Conservation (phyloP, 176 grass and related monocot species). For the Musa schizocarpa region DNA sequence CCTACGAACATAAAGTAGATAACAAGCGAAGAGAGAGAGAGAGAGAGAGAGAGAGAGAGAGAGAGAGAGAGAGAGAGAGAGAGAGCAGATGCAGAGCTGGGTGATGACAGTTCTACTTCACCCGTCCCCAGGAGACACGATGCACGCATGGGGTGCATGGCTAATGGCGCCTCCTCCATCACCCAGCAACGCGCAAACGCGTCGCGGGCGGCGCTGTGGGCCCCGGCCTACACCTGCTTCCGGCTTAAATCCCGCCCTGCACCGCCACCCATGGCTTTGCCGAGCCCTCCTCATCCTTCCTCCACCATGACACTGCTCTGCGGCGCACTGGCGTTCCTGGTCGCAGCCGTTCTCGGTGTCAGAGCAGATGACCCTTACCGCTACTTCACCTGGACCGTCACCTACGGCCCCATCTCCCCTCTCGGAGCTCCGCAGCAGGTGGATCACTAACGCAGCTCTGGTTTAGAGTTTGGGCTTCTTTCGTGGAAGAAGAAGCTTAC, state of each 20-base stretch:
- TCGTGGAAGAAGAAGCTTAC: background rate
- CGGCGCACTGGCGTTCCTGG: background rate
- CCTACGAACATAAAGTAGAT: too few relatives aligned
- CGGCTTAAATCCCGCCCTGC: background rate
- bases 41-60: too few relatives aligned
- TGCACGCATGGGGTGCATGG: background rate
- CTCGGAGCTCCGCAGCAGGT: constrained; percentile 12
- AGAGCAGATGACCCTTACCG: constrained; percentile 13
- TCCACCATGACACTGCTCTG: background rate
- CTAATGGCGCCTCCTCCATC: background rate
- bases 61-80: too few relatives aligned
- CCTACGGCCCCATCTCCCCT: constrained; percentile 7
- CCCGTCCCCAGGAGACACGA: background rate
- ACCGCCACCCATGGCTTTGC: too few relatives aligned
- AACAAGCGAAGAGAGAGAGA: too few relatives aligned
- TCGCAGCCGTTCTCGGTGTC: background rate
- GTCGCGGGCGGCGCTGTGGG: background rate
- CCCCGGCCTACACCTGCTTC: too few relatives aligned
- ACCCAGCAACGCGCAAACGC: background rate
- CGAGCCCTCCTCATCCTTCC: background rate
- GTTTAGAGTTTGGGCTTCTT: background rate
- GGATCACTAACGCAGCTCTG: too few relatives aligned
- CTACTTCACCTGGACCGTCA: constrained; percentile 14
- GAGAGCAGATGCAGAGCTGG: too few relatives aligned
- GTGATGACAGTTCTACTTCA: too few relatives aligned